These are phyloP conservation scores for Trichosporon sp. DNA, from an alignment of 1,284 basidiomycete species.

Conservation along the genomic window DNA sequence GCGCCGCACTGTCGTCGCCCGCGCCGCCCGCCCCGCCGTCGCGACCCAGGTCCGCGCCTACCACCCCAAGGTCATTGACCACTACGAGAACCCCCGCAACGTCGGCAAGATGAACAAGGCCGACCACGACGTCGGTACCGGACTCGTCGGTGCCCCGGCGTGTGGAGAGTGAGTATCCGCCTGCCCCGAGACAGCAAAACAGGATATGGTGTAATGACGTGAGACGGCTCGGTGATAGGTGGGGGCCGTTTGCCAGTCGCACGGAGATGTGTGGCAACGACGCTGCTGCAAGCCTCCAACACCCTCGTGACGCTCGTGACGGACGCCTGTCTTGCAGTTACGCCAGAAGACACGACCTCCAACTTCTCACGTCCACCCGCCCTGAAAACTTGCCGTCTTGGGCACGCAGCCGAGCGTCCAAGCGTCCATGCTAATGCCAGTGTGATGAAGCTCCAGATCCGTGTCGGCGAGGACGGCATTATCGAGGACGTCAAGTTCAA, in stretches of 20 bases:
- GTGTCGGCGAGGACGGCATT: conserved; percentile 84
- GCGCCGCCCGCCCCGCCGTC: conserved; percentile 30
- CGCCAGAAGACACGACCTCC: too few species aligned
- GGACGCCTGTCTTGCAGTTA: too few species aligned
- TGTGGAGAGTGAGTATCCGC: conserved; percentile 53
- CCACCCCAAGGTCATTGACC: conserved; percentile 92
- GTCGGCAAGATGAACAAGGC: conserved; percentile 62
- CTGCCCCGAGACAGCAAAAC: not conserved
- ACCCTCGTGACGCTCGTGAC: too few species aligned
- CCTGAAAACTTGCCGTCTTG: not conserved
- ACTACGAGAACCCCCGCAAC: conserved; percentile 93
- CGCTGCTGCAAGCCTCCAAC: too few species aligned
- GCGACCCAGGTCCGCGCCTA: conserved; percentile 63
- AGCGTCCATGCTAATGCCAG: conserved; percentile 59
- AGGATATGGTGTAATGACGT: not conserved
- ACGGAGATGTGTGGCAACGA: too few species aligned
- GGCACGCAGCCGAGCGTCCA: not conserved
- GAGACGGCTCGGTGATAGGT: not conserved
- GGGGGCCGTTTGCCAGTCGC: too few species aligned
- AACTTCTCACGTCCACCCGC: not conserved
- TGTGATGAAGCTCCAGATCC: conserved; percentile 99
- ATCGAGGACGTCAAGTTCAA: conserved; percentile 99
- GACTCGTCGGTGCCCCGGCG: conserved; percentile 85
- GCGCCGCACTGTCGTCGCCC: conserved; percentile 32
- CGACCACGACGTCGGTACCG: conserved; percentile 71